Conservation (phyloP, 2,329 filamentous ascomycete genomes). For the Fusarium xyrophilum region DNA sequence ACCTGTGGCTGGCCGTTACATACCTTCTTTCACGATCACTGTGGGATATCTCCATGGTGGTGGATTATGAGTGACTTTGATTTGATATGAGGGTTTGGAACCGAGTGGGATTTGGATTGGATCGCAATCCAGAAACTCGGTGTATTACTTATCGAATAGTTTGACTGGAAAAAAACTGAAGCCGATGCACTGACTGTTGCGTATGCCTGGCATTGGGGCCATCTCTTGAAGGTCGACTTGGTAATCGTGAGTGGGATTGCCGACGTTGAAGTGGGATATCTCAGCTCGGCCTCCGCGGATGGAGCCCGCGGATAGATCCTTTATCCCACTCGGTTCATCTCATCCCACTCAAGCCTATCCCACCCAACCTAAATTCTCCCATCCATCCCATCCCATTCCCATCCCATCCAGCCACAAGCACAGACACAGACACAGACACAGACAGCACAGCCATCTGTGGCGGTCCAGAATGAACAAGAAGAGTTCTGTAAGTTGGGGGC, state of each 20-base stretch:
- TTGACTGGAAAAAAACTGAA: conserved; percentile 1
- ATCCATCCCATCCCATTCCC: neutral
- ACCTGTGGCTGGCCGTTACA: neutral
- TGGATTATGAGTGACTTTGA: conserved; percentile 18
- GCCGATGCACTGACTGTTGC: conserved; percentile 5
- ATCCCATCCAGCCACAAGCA: neutral
- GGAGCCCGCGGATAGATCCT: neutral
- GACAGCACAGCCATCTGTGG: conserved; percentile 2
- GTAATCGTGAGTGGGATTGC: conserved; percentile 36
- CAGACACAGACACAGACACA: no score
- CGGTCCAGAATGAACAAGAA: neutral
- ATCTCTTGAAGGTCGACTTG: conserved; percentile 27
- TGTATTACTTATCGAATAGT: neutral
- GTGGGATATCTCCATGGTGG: conserved; percentile 37
- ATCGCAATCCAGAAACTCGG: neutral
- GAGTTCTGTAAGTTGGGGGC: neutral
- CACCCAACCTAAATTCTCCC: no score
- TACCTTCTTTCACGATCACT: conserved; percentile 17
- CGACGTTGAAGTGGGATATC: conserved; percentile 30
- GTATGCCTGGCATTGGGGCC: conserved; percentile 12
- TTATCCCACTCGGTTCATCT: conserved; percentile 22
- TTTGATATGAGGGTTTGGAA: neutral
- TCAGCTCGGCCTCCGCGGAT: neutral
- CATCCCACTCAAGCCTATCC: conserved; percentile 16
- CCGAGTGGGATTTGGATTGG: conserved; percentile 28